A percentile compares a stretch with the other conserved stretches of the same genome.
Conservation (phyloP, 257 asterid species). For the Solanum lycopersicoides region DNA sequence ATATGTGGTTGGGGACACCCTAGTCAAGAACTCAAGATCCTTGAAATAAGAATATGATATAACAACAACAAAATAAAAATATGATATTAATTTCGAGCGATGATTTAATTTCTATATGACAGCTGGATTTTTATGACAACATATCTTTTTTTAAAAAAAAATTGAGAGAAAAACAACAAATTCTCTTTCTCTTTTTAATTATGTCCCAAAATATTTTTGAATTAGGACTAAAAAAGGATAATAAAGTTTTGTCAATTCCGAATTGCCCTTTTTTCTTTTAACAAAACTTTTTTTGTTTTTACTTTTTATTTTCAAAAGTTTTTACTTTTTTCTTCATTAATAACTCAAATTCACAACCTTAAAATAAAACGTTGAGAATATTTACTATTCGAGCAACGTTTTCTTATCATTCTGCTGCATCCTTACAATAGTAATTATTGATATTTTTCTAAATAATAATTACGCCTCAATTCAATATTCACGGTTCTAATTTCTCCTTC, state of each 20-base stretch:
- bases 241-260: too few relatives aligned
- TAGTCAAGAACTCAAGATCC: not conserved
- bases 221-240: not conserved
- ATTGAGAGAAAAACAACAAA: not conserved
- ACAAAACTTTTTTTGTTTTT: too few relatives aligned
- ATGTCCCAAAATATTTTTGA: not conserved
- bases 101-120: not conserved
- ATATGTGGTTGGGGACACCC: not conserved
- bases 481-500: not conserved
- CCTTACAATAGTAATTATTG: too few relatives aligned
- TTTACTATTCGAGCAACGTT: too few relatives aligned
- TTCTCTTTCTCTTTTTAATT: not conserved
- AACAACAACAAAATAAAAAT: not conserved
- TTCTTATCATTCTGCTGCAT: not conserved
- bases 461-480: not conserved
- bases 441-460: not conserved
- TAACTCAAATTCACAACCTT: too few relatives aligned
- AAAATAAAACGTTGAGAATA: too few relatives aligned
- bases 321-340: not conserved
- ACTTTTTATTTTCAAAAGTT: too few relatives aligned
- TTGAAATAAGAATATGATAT: not conserved
- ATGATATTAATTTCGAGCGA: not conserved
- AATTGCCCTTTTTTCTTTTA: too few relatives aligned
- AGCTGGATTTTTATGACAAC: not conserved
- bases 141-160: too few relatives aligned